Conservation (phyloP, 345 rosid genomes). For the Turnera subulata region DNA sequence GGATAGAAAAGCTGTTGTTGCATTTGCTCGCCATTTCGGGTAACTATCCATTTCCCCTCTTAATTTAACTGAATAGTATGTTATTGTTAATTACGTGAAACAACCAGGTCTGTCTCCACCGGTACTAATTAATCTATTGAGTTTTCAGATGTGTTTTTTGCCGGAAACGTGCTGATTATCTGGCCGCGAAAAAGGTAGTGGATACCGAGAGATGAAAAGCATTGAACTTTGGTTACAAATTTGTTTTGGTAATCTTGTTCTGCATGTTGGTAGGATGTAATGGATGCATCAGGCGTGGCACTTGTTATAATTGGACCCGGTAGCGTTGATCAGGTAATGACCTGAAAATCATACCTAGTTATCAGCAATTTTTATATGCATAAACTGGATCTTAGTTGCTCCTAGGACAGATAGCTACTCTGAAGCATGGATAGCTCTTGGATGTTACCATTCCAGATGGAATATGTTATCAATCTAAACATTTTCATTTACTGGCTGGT, state of each 20-base stretch:
- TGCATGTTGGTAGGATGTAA: slow-evolving; percentile 50
- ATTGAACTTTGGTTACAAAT: background rate
- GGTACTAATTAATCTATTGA: slow-evolving; percentile 1
- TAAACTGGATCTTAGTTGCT: too few species aligned
- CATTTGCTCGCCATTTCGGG: slow-evolving; percentile 97
- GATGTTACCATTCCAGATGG: too few species aligned
- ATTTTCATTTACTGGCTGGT: too few species aligned
- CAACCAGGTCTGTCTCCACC: background rate
- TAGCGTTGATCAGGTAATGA: slow-evolving; percentile 70
- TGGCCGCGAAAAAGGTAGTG: slow-evolving; percentile 74
- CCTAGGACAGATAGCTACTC: too few species aligned
- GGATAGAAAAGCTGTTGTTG: slow-evolving; percentile 73
- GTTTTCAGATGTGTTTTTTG: slow-evolving; percentile 74
- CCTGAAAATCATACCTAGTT: background rate
- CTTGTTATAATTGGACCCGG: slow-evolving; percentile 88
- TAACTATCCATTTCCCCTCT: slow-evolving; percentile 13
- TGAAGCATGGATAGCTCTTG: too few species aligned
- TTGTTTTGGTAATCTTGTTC: background rate
- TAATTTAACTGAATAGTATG: background rate
- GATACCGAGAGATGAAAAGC: background rate
- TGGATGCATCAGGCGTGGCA: slow-evolving; percentile 77
- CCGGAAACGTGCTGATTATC: slow-evolving; percentile 84
- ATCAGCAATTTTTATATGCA: too few species aligned
- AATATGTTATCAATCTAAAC: too few species aligned
- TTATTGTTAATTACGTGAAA: background rate